A percentile compares a stretch with the other conserved stretches of the same genome.
These are phyloP conservation scores for Strombidium stylifer DNA, from an alignment of 73 alveolate genomes.

Conservation along the genomic window DNA sequence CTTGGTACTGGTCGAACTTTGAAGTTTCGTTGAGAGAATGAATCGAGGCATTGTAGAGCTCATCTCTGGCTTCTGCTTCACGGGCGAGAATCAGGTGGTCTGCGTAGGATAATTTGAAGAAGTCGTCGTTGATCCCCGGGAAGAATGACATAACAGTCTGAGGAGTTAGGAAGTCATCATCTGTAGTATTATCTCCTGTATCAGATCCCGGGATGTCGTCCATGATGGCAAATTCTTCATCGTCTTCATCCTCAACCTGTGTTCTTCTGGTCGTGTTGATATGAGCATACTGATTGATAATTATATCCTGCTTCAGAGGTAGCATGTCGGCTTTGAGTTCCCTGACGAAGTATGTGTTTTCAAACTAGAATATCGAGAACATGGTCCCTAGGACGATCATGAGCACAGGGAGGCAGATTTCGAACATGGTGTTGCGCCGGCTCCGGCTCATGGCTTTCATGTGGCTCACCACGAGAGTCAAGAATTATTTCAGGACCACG, in stretches of 20 bases:
- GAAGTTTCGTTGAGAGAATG: too few species aligned
- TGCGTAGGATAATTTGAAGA: too few species aligned
- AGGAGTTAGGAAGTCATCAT: too few species aligned
- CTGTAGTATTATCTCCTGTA: too few species aligned
- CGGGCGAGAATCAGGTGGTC: too few species aligned
- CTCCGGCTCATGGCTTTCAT: constrained; percentile 52
- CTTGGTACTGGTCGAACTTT: too few species aligned
- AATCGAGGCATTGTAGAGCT: not conserved
- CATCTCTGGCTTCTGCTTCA: too few species aligned
- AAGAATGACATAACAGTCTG: too few species aligned
- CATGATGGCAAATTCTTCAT: constrained; percentile 2
- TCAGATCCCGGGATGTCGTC: too few species aligned
- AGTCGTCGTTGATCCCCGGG: too few species aligned
- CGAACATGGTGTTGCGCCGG: constrained; percentile 55
- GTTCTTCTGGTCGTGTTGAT: not conserved
- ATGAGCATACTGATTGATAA: not conserved
- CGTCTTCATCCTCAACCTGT: not conserved
- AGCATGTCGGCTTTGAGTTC: not conserved
- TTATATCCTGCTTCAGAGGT: constrained; percentile 16
- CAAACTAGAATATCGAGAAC: constrained; percentile 25
- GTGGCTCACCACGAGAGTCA: too few species aligned
- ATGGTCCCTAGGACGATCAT: constrained; percentile 68
- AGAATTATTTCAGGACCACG: too few species aligned
- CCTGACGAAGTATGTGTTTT: constrained; percentile 6
- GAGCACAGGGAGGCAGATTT: constrained; percentile 64